These are phyloP conservation scores for Perilla frutescens DNA, from an alignment of 257 asterid genomes.

Conservation along the genomic window DNA sequence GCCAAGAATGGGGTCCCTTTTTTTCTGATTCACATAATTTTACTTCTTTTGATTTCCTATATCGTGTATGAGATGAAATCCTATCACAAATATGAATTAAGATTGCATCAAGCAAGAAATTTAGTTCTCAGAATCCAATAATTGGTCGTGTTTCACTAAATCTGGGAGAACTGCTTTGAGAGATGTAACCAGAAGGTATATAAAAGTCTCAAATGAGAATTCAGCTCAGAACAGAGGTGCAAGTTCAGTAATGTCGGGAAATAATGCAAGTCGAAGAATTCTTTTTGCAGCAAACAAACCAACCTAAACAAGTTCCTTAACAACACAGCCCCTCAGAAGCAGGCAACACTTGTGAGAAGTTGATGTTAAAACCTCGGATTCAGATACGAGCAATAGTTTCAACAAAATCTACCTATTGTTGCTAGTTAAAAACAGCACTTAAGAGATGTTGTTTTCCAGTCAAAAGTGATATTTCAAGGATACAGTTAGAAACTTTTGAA, in stretches of 20 bases:
- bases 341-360: background rate
- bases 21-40: background rate
- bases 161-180: background rate
- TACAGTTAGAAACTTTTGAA: background rate
- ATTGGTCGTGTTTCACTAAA: background rate
- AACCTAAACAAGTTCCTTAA: background rate
- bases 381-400: background rate
- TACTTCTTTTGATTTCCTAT: no score
- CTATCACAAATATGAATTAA: background rate
- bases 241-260: no score
- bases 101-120: background rate
- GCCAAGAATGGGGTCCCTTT: background rate
- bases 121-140: background rate
- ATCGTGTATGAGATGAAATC: background rate
- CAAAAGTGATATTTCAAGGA: background rate
- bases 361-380: background rate
- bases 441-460: background rate
- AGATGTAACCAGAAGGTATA: background rate
- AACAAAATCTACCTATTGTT: background rate
- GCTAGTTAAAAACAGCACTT: background rate
- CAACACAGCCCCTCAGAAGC: background rate
- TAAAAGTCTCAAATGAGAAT: background rate
- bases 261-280: background rate
- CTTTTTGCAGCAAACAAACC: background rate
- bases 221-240: background rate